Evolutionary conservation across 2,329 filamentous ascomycete genomes (phyloP).

Genomic region (Coleophoma cylindrospora): DNA sequence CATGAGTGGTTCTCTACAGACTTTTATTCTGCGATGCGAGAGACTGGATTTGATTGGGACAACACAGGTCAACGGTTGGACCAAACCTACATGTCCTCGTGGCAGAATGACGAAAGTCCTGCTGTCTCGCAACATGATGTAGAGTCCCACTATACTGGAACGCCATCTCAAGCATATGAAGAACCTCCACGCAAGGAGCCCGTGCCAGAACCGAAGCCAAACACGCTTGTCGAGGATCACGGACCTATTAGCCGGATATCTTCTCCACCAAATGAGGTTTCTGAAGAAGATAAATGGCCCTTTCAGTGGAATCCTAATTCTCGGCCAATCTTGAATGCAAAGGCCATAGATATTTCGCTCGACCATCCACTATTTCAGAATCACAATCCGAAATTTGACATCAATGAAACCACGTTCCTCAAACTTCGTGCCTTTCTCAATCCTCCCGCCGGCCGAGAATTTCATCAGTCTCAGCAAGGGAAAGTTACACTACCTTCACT

Average conservation of each 20-base stretch:
- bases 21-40: conserved; percentile 18
- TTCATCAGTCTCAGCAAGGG: conserved; percentile 5
- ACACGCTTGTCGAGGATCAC: not conserved
- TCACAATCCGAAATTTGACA: conserved; percentile 17
- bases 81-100: conserved; percentile 2
- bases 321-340: conserved; percentile 10
- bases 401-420: conserved; percentile 13
- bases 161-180: not conserved
- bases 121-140: not conserved
- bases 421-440: conserved; percentile 10
- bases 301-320: conserved; percentile 16
- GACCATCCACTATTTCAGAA: conserved; percentile 11
- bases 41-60: conserved; percentile 16
- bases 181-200: not conserved
- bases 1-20: conserved; percentile 18
- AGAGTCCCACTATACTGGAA: not conserved
- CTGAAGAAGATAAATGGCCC: conserved; percentile 19
- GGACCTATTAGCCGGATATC: conserved; percentile 5
- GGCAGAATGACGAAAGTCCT: conserved; percentile 2
- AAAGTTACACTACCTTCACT: conserved; percentile 15
- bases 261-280: conserved; percentile 12
- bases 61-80: conserved; percentile 2
- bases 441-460: conserved; percentile 7
- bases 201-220: not conserved
- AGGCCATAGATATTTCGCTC: conserved; percentile 10